A percentile compares a stretch with the other conserved stretches of the same genome.
These are phyloP conservation scores for Penicillium flavigenum DNA, from an alignment of 495 filamentous ascomycete species.

Conservation along the genomic window DNA sequence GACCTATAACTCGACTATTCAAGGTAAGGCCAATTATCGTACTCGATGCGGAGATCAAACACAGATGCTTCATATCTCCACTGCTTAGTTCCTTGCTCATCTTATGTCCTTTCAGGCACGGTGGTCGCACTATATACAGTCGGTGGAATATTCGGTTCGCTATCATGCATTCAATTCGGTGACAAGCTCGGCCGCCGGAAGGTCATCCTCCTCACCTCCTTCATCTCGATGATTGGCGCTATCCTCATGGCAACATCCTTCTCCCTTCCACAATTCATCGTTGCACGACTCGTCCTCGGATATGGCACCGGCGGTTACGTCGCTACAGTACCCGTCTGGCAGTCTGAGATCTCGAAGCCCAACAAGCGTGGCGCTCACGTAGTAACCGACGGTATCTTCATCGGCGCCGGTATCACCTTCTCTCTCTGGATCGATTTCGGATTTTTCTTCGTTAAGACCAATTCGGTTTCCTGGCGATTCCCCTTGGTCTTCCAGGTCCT, in stretches of 20 bases:
- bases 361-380: constrained; percentile 62
- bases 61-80: background rate
- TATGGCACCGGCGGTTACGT: constrained; percentile 63
- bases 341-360: constrained; percentile 60
- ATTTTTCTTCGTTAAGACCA: constrained; percentile 50
- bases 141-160: constrained; percentile 36
- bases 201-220: constrained; percentile 34
- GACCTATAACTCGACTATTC: constrained; percentile 1
- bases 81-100: background rate
- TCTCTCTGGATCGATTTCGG: constrained; percentile 68
- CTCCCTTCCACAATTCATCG: constrained; percentile 38
- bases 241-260: constrained; percentile 44
- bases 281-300: constrained; percentile 57
- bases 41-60: background rate
- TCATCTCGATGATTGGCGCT: constrained; percentile 39
- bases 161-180: constrained; percentile 35
- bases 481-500: constrained; percentile 65
- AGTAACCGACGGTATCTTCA: constrained; percentile 63
- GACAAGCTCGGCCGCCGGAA: constrained; percentile 34
- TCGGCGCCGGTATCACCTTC: constrained; percentile 64
- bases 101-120: constrained; percentile 24
- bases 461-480: constrained; percentile 59
- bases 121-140: constrained; percentile 38
- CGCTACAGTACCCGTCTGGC: constrained; percentile 64
- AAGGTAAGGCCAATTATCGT: background rate